Base-by-base conservation (phyloP, 2,329 filamentous ascomycete species). In the Aureobasidium sp. region DNA sequence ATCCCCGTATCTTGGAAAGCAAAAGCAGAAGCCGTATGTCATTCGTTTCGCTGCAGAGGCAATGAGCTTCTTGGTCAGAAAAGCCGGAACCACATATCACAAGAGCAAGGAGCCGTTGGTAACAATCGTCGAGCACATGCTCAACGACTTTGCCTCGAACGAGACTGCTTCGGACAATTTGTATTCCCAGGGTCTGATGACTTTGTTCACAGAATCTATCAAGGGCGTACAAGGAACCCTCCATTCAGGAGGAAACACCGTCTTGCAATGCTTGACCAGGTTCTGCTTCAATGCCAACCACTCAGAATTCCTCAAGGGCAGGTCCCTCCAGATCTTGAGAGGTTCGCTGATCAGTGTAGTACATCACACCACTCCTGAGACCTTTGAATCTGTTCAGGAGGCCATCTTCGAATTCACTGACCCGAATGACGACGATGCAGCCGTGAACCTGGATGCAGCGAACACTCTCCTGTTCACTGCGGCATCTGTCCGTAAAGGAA, bases 11-110 rank as follows among this genome's bases (percentile, higher is more conserved):
- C 83, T 99, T 34, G 94, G 93, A 65, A 92, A 89, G 73, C 81
- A 87, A 62, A 85, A 85, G 62, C 90, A 93, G 66, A 94, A 93
- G 66, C 84, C 87, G 17, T 92, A 96, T 74, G 90, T 97, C 67
- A 88, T 90, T 27, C 86, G 92, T 61, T 99, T 97, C 74, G 90
- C 93, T 14, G 94, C 94, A 29, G 94, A 99, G 76, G 90, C 94
- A 2, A 83, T 99, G 78, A 96, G 92, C 67, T 99, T 97, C 70
- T 79, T 99, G 22, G 82, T 99, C 22, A 88, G 91, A 70, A 97
- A 97, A 76, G 89, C 92, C 7, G 92, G 89, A 2, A 83, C 88
- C 17, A 83, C 86, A 2, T 90, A 90, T 61, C 85, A 90, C 66
- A 86, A 90, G 67, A 88, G 93, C 66, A 76, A 76, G 55, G 83